Evolutionary conservation across 371 early-diverging fungal genomes (phyloP), one percentile per base, ranked within the genome.

Genomic region (Mucor irregularis): DNA sequence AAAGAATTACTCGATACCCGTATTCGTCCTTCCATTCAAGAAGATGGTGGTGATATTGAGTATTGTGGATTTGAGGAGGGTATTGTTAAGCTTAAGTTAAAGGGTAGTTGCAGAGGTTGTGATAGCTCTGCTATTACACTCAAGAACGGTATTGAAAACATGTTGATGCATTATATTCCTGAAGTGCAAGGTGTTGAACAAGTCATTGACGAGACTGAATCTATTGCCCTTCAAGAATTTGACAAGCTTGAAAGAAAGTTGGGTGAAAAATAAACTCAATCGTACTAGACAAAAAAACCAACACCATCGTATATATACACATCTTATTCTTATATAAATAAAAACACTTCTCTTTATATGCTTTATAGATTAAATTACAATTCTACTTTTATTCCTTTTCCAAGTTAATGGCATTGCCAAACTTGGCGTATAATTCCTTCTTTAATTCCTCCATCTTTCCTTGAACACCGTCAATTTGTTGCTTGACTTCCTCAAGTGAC

Each of bases 21-120:
- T 28, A 94, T 98, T 50, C 82, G 99, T 14, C 99, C 99, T 8
- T 89, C 97, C 3, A 96, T 98, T 54, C 93, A 92, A 76, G 96
- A 97, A 56, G 99, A 98, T 67, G 99, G 99, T 51, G 99, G 99
- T 3, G 99, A 98, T 81, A 87, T 98, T 57, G 96, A 97, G 66
- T 98, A 90, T 67, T 80, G 88, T 37, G 91, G 91, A 39, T 98
- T 97, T 68, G 88, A 85, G 33, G 66, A 89, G 11, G 97, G 97
- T 9, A 79, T 93, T 17, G 97, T 98, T 29, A 88, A 87, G 69
- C 78, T 98, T 49, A 90, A 91, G 69, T 75, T 98, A 47, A 90
- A 91, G 64, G 99, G 99, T n/a, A 89, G 96, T 16, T 98, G 99
- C 76, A 77, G 97, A 55, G 92, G 95, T 7, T 98, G 99, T 64